phyloP scores from a whole-genome alignment of 2,329 filamentous ascomycete species.

The Xylariales sp. region DNA sequence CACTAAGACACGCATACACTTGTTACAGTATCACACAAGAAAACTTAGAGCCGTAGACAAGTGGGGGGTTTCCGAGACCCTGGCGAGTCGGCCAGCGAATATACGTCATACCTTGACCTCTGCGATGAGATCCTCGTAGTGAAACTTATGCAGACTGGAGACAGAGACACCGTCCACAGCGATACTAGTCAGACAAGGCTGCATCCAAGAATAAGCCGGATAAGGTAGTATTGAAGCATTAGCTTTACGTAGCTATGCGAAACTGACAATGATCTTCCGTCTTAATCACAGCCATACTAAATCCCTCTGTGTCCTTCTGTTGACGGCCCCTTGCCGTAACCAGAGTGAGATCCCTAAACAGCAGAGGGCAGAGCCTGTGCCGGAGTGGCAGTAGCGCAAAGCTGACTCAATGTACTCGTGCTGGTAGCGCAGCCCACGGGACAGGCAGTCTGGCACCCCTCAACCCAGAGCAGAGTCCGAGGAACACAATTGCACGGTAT shows the following conservation, averaged over 20 bases:
- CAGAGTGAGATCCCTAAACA: not conserved
- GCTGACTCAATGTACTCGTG: slow-evolving; percentile 47
- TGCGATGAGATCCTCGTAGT: not conserved
- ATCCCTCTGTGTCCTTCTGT: not conserved
- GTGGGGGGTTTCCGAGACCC: too few species aligned
- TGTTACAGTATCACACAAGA: too few species aligned
- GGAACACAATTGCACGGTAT: slow-evolving; percentile 53
- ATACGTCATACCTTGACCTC: too few species aligned
- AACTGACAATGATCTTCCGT: not conserved
- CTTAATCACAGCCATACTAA: slow-evolving; percentile 5
- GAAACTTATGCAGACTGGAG: not conserved
- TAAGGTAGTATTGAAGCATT: not conserved
- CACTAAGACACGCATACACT: too few species aligned
- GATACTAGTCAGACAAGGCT: not conserved
- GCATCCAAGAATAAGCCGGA: not conserved
- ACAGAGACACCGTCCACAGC: too few species aligned
- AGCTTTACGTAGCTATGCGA: not conserved
- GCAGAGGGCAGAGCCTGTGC: not conserved
- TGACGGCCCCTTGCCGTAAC: not conserved
- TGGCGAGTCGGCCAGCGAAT: too few species aligned
- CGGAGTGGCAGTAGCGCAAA: slow-evolving; percentile 35
- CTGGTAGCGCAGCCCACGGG: slow-evolving; percentile 50
- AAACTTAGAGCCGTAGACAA: too few species aligned
- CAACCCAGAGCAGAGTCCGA: slow-evolving; percentile 51
- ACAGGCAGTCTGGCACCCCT: slow-evolving; percentile 52